Evolutionary conservation across 257 asterid genomes (phyloP).

Genomic region (Plantago ovata): DNA sequence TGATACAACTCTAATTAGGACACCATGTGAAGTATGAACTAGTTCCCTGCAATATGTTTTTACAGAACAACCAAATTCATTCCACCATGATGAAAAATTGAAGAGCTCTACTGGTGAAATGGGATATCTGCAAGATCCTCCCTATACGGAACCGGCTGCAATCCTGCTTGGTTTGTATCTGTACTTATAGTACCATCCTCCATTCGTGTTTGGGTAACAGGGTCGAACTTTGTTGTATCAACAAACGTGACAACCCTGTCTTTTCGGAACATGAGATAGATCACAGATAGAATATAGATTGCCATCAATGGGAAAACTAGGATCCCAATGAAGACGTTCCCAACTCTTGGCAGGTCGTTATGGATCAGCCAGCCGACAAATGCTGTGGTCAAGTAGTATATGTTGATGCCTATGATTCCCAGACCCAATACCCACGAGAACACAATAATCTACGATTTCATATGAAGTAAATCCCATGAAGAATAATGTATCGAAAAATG

Average conservation of each 20-base stretch:
- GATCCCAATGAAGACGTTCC: conserved; percentile 64
- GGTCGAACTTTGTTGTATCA: conserved; percentile 38
- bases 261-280: conserved; percentile 82
- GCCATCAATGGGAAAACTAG: conserved; percentile 75
- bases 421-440: conserved; percentile 77
- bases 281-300: conserved; percentile 48
- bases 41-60: too few relatives aligned
- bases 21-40: too few relatives aligned
- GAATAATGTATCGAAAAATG: background rate
- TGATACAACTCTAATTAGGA: too few relatives aligned
- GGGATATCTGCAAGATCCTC: conserved; percentile 61
- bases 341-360: conserved; percentile 63
- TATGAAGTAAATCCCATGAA: background rate
- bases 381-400: conserved; percentile 64
- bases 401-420: conserved; percentile 81
- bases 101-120: conserved; percentile 32
- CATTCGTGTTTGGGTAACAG: conserved; percentile 33
- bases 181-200: conserved; percentile 36
- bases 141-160: conserved; percentile 44
- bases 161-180: conserved; percentile 19
- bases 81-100: too few relatives aligned
- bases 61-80: too few relatives aligned
- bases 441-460: conserved; percentile 51
- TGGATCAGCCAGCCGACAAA: conserved; percentile 65
- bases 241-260: conserved; percentile 58